phyloP scores from a whole-genome alignment of 306 rosid species.

The Crotalaria pallida region DNA sequence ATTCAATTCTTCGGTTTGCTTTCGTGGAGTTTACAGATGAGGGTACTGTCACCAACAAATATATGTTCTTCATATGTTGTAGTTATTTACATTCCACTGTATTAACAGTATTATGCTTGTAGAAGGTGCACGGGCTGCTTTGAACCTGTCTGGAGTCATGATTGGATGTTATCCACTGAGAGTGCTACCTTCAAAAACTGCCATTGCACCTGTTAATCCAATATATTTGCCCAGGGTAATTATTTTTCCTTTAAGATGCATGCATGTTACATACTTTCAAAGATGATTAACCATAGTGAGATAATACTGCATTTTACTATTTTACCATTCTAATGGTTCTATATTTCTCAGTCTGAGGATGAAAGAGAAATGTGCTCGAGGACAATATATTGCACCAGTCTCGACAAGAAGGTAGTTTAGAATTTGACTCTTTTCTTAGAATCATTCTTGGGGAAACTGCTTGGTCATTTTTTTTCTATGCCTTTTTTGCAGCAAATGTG shows the following conservation, averaged over 20 bases:
- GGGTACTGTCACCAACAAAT: slow-evolving; percentile 38
- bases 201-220: slow-evolving; percentile 96
- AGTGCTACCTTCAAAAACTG: slow-evolving; percentile 99
- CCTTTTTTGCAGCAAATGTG: background rate
- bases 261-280: background rate
- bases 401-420: slow-evolving; percentile 85
- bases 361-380: slow-evolving; percentile 99
- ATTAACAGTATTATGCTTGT: slow-evolving; percentile 34
- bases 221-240: slow-evolving; percentile 91
- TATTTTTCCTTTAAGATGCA: background rate
- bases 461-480: background rate
- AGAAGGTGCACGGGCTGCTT: slow-evolving; percentile 95
- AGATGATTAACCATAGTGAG: background rate
- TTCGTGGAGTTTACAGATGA: slow-evolving; percentile 95
- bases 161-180: slow-evolving; percentile 88
- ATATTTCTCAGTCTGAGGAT: slow-evolving; percentile 67
- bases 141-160: slow-evolving; percentile 92
- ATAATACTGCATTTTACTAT: slow-evolving; percentile 8
- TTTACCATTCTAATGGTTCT: slow-evolving; percentile 22
- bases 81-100: background rate
- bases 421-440: background rate
- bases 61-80: background rate
- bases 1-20: slow-evolving; percentile 94
- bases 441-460: slow-evolving; percentile 14
- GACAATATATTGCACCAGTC: slow-evolving; percentile 94